Evolutionary conservation across 306 rosid genomes (phyloP).

Genomic region (Trichosanthes truncata): DNA sequence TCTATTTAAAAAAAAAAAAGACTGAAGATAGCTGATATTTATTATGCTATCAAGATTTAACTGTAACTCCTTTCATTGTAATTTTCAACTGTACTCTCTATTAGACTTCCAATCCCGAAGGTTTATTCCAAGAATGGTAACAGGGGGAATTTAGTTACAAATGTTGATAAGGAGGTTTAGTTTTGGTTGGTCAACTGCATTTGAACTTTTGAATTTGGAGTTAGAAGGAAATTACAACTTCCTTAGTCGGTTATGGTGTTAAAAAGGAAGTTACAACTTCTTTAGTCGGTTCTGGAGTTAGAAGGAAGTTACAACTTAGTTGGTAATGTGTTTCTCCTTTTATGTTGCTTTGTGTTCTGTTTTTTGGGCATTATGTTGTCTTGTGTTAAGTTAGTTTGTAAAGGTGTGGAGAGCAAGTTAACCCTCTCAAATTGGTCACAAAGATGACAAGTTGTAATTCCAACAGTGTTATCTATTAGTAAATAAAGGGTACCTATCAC

Average conservation of each 20-base stretch:
- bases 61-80: background rate
- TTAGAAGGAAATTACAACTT: background rate
- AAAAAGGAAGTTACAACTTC: background rate
- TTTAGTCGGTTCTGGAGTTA: background rate
- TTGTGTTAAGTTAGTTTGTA: background rate
- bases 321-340: background rate
- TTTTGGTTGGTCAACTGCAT: background rate
- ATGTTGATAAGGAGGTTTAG: background rate
- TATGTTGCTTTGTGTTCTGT: background rate
- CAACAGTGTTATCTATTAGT: background rate
- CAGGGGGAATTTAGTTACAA: background rate
- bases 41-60: background rate
- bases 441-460: background rate
- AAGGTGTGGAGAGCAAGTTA: background rate
- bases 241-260: background rate
- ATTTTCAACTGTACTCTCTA: background rate
- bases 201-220: background rate
- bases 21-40: background rate
- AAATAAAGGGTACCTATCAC: background rate
- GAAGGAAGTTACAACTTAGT: background rate
- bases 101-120: background rate
- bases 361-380: background rate
- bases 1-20: background rate
- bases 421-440: too few species aligned
- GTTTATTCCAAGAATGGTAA: background rate